Evolutionary conservation across 1,284 basidiomycete species (phyloP), one percentile per base, ranked within the genome.

Genomic region (Neonothopanus nambi): DNA sequence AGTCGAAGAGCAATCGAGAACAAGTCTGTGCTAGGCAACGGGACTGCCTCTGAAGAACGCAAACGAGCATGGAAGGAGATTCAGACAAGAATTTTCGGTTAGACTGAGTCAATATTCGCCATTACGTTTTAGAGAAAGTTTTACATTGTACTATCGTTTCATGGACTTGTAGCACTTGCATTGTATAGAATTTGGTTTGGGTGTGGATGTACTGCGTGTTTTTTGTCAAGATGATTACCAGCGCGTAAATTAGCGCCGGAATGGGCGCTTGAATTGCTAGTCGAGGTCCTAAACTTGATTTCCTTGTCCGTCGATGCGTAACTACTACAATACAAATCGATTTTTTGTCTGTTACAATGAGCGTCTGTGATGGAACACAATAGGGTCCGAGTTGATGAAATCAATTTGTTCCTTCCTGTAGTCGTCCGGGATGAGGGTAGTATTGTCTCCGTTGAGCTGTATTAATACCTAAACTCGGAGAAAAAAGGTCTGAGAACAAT

Each of bases 1-100:
- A 76, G 82, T 30, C 71, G 85, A 56, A 68, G 86, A 37, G 85
- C 85, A 18, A 79, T 85, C 36, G 86, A 89, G 76, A 89, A 89
- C 71, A 87, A 87, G 70, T 77, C 78, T 9, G 73, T 88, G 49
- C 73, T 88, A 59, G 78, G 77, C 17, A 67, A 69, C 55, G 82
- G 80, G 1, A 81, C 75, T 2, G 82, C 82, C 2, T 67, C 64
- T 12, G 73, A 75, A 20, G 81, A 84, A 68, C 66, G 77, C 43
- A 70, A 61, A 37, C 65, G 74, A 35, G 73, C 75, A 2, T 72
- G 71, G 1, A 60, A 59, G 13, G 69, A 74, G 48, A 70, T 82
- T 42, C 67, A 69, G 66, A 67, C 60, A 56, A 65, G 69, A 43
- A 37, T 77, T 28, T 13, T 69, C 75, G 7, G 71, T 65, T 2